phyloP scores from a whole-genome alignment of 495 filamentous ascomycete genomes.

The Acidiella bohemica region DNA sequence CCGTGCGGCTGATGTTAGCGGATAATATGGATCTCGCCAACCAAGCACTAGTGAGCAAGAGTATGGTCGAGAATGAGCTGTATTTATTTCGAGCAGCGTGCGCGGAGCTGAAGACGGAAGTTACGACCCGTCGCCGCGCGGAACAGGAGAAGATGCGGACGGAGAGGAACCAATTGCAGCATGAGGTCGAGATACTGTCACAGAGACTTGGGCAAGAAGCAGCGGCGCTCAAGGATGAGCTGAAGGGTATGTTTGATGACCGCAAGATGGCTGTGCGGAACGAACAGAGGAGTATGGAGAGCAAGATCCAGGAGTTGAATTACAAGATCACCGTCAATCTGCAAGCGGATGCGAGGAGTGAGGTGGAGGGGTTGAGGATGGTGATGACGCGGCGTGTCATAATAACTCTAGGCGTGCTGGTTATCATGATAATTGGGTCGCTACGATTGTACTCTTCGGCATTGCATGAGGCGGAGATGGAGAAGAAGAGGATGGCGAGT shows the following conservation, averaged over 20 bases:
- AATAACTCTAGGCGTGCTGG: conserved; percentile 47
- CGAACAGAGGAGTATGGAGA: conserved; percentile 72
- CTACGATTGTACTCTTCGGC: conserved; percentile 9
- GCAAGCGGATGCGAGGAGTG: conserved; percentile 72
- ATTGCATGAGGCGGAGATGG: conserved; percentile 10
- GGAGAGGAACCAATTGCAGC: conserved; percentile 71
- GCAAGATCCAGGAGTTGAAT: conserved; percentile 37
- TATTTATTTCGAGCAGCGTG: conserved; percentile 93
- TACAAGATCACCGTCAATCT: conserved; percentile 48
- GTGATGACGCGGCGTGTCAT: conserved; percentile 76
- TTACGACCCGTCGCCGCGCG: conserved; percentile 40
- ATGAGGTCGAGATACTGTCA: conserved; percentile 82
- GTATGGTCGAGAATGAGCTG: conserved; percentile 68
- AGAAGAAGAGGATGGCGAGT: conserved; percentile 20
- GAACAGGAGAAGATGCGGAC: conserved; percentile 61
- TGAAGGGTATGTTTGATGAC: conserved; percentile 93
- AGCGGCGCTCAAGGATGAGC: conserved; percentile 66
- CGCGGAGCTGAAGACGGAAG: conserved; percentile 75
- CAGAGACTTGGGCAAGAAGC: conserved; percentile 74
- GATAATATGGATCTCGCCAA: conserved; percentile 69
- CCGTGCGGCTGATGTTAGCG: conserved; percentile 58
- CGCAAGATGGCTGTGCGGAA: conserved; percentile 80
- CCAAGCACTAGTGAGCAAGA: conserved; percentile 60
- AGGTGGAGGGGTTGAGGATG: conserved; percentile 86
- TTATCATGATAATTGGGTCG: conserved; percentile 21